Conservation (phyloP, 2,329 filamentous ascomycete species). For the Aspergillus proliferans region DNA sequence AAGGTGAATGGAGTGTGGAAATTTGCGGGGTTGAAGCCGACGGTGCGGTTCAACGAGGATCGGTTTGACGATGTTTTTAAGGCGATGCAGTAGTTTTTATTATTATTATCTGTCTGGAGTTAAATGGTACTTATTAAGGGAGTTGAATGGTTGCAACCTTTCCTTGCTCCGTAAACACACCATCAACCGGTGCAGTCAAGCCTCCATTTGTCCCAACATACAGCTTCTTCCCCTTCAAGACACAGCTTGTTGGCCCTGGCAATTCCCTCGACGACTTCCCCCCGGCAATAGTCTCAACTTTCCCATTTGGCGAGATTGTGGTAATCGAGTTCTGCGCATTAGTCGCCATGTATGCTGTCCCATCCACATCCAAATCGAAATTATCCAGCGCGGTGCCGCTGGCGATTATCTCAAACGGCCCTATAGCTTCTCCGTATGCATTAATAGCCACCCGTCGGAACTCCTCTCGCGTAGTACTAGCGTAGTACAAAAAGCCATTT, state of each 20-base stretch:
- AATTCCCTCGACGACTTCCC: constrained; percentile 16
- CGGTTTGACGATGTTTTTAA: constrained; percentile 53
- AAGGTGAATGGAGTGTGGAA: constrained; percentile 58
- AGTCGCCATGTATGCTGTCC: constrained; percentile 16
- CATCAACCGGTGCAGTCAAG: constrained; percentile 17
- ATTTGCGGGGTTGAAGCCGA: constrained; percentile 52
- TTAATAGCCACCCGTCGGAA: constrained; percentile 17
- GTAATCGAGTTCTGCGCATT: constrained; percentile 19
- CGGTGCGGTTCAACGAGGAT: constrained; percentile 51
- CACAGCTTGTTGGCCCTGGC: constrained; percentile 14
- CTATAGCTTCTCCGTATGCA: constrained; percentile 8
- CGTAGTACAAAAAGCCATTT: constrained; percentile 17
- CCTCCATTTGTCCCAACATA: constrained; percentile 21
- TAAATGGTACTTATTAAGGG: not conserved
- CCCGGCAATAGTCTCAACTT: constrained; percentile 17
- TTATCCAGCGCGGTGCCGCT: constrained; percentile 18
- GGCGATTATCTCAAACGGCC: constrained; percentile 17
- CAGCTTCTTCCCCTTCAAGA: constrained; percentile 12
- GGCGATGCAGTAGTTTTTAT: constrained; percentile 9
- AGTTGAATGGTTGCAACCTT: constrained; percentile 8
- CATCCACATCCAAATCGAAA: constrained; percentile 14
- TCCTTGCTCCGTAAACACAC: constrained; percentile 16
- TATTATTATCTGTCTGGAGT: not conserved
- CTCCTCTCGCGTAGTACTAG: constrained; percentile 16
- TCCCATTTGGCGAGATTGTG: constrained; percentile 14